Conservation (phyloP, 108 stramenopile species). For the Cyclotella kingstonii region DNA sequence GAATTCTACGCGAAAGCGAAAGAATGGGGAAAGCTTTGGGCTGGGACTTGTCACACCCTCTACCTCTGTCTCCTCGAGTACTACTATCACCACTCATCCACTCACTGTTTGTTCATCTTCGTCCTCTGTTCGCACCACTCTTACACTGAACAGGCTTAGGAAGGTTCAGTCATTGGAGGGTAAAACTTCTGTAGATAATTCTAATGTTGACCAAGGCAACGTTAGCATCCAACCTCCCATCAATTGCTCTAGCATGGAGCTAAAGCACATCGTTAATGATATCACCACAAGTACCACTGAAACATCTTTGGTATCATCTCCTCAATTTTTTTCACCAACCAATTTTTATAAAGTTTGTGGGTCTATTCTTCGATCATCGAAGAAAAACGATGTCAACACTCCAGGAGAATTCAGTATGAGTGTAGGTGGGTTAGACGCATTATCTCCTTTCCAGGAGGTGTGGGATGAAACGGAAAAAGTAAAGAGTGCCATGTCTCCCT, state of each 20-base stretch:
- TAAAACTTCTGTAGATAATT: background rate
- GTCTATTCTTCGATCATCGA: conserved; percentile 6
- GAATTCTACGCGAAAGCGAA: conserved; percentile 3
- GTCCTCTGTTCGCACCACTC: conserved; percentile 17
- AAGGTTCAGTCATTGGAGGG: conserved; percentile 16
- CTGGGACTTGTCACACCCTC: conserved; percentile 31
- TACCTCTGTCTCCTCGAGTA: conserved; percentile 32
- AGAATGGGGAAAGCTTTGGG: conserved; percentile 12
- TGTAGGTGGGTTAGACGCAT: conserved; percentile 26
- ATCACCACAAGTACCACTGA: conserved; percentile 22
- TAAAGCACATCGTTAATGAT: conserved; percentile 31
- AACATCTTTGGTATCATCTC: conserved; percentile 1
- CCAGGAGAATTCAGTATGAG: conserved; percentile 27
- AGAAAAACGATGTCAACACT: conserved; percentile 16
- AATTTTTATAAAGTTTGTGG: conserved; percentile 16
- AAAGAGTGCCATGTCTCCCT: conserved; percentile 23
- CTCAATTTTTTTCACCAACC: conserved; percentile 19
- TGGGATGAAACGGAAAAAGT: conserved; percentile 5
- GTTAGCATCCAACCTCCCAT: background rate
- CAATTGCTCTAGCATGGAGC: conserved; percentile 28
- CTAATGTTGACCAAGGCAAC: background rate
- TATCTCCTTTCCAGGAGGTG: conserved; percentile 17
- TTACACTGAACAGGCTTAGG: conserved; percentile 20
- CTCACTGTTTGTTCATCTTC: conserved; percentile 37
- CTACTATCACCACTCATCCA: conserved; percentile 30